phyloP scores from a whole-genome alignment of 2,329 filamentous ascomycete genomes.

The Calonectria hawksworthii region DNA sequence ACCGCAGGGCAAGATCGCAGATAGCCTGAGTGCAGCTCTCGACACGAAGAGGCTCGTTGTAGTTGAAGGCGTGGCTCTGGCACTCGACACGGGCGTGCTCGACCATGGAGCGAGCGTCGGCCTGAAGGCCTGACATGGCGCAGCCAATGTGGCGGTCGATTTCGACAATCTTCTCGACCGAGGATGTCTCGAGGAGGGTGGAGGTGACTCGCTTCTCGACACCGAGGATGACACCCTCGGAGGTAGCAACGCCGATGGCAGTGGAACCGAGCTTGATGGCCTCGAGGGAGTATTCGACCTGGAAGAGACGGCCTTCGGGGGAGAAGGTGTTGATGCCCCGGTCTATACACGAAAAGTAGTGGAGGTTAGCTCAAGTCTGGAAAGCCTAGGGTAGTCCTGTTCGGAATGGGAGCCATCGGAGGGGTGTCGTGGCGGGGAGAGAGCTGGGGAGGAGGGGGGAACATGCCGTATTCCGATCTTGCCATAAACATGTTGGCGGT shows the following conservation, averaged over 20 bases:
- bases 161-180: slow-evolving; percentile 99
- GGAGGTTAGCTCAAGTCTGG: slow-evolving; percentile 35
- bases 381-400: background rate
- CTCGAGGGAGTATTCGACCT: slow-evolving; percentile 99
- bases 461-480: slow-evolving; percentile 98
- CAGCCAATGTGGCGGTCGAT: slow-evolving; percentile 99
- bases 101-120: slow-evolving; percentile 96
- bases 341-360: slow-evolving; percentile 67
- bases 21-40: slow-evolving; percentile 99
- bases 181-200: slow-evolving; percentile 95
- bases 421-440: slow-evolving; percentile 43
- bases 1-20: slow-evolving; percentile 95
- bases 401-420: background rate
- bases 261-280: slow-evolving; percentile 99
- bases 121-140: slow-evolving; percentile 98
- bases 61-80: slow-evolving; percentile 98
- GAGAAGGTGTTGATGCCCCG: slow-evolving; percentile 99
- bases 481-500: slow-evolving; percentile 95
- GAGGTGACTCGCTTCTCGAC: slow-evolving; percentile 99
- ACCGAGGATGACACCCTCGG: slow-evolving; percentile 94
- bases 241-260: slow-evolving; percentile 96
- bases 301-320: slow-evolving; percentile 98
- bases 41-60: slow-evolving; percentile 92
- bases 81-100: slow-evolving; percentile 98
- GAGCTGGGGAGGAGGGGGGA: slow-evolving; percentile 42